phyloP scores from a whole-genome alignment of 306 rosid species.

The Trichosanthes cucumerina region DNA sequence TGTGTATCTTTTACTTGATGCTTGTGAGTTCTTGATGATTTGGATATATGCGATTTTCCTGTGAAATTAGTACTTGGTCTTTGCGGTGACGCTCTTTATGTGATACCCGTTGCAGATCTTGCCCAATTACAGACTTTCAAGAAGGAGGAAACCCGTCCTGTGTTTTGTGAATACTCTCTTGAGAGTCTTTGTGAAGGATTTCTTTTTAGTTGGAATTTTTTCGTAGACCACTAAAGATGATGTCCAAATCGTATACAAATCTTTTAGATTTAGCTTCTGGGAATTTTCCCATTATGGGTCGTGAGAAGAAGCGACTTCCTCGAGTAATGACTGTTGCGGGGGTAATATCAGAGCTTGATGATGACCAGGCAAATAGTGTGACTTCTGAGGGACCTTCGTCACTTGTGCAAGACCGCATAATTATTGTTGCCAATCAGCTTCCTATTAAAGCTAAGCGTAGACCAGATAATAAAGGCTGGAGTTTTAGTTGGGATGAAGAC shows the following conservation, averaged over 20 bases:
- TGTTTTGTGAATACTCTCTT: constrained; percentile 11
- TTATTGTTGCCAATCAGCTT: constrained; percentile 51
- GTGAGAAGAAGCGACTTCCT: constrained; percentile 43
- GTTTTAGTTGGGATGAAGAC: constrained; percentile 59
- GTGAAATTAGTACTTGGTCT: background rate
- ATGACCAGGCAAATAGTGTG: constrained; percentile 48
- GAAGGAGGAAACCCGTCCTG: constrained; percentile 15
- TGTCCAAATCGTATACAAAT: constrained; percentile 53
- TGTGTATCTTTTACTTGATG: constrained; percentile 12
- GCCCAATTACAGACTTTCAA: constrained; percentile 15
- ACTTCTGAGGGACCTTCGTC: constrained; percentile 50
- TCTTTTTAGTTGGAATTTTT: constrained; percentile 15
- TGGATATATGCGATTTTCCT: background rate
- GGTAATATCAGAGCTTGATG: constrained; percentile 52
- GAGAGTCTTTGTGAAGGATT: constrained; percentile 15
- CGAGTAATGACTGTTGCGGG: constrained; percentile 53
- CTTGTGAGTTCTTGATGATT: constrained; percentile 13
- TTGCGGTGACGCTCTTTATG: constrained; percentile 6
- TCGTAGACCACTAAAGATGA: constrained; percentile 25
- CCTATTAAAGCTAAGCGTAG: constrained; percentile 47
- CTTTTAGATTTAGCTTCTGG: constrained; percentile 58
- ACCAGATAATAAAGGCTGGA: constrained; percentile 47
- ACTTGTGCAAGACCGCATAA: constrained; percentile 33
- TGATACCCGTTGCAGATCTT: constrained; percentile 25
- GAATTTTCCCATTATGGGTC: constrained; percentile 43